These are phyloP conservation scores for Saccharum spontaneum DNA, from an alignment of 176 grass and related monocot genomes.

Conservation along the genomic window DNA sequence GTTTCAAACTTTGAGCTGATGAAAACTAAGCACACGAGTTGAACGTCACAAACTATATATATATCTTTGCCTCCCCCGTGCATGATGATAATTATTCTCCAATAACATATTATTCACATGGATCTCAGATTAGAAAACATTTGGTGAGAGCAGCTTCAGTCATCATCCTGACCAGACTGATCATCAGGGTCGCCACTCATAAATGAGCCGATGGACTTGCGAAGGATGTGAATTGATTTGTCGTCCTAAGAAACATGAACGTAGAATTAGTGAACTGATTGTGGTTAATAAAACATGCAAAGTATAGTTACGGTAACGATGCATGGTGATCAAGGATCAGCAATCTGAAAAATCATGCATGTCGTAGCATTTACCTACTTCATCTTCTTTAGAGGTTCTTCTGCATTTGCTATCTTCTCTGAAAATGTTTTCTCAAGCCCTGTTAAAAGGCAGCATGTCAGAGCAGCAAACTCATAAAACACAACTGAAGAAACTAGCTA, in stretches of 20 bases:
- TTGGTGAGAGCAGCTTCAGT: constrained; percentile 32
- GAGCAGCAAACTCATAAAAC: not conserved
- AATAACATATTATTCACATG: constrained; percentile 30
- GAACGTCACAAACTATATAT: not conserved
- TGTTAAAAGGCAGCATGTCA: constrained; percentile 31
- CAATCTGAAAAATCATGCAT: not conserved
- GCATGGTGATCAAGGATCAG: not conserved
- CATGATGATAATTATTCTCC: not conserved
- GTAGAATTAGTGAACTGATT: not conserved
- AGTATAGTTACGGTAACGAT: not conserved
- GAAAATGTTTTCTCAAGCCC: constrained; percentile 70
- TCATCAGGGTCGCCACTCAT: constrained; percentile 68
- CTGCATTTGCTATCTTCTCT: constrained; percentile 38
- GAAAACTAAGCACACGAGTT: not conserved
- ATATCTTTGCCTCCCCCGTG: not conserved
- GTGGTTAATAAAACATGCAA: not conserved
- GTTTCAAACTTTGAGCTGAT: not conserved
- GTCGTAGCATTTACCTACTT: constrained; percentile 57
- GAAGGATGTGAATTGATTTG: constrained; percentile 77
- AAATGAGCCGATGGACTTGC: constrained; percentile 85
- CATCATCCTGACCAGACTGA: constrained; percentile 69
- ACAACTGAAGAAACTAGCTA: not conserved
- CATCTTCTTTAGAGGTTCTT: constrained; percentile 84
- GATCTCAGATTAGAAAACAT: not conserved
- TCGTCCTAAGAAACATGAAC: constrained; percentile 59